Conservation (phyloP, 2,329 filamentous ascomycete species). For the Arthrobotrys musiformis region DNA sequence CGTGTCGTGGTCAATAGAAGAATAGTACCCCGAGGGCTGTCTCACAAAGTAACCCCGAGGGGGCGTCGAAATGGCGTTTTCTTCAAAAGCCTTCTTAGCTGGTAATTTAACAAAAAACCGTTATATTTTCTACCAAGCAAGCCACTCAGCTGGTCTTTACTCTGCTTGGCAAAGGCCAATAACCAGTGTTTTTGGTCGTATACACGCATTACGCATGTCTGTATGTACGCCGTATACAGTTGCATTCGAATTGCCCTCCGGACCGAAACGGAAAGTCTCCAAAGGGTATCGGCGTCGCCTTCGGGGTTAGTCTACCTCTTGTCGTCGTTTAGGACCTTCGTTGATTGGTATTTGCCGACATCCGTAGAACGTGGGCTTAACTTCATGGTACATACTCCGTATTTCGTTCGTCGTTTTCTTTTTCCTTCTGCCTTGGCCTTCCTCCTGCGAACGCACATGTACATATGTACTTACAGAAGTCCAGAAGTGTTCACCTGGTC, state of each 20-base stretch:
- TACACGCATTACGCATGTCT: not conserved
- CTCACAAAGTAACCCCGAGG: constrained; percentile 13
- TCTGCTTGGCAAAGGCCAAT: not conserved
- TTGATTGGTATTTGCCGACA: constrained; percentile 1
- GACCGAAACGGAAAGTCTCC: constrained; percentile 38
- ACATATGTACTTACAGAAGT: no score
- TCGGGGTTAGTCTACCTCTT: constrained; percentile 8
- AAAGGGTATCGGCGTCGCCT: constrained; percentile 29
- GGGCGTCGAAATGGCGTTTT: constrained; percentile 13
- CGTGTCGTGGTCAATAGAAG: not conserved
- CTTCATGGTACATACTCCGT: no score
- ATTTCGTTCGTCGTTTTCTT: not conserved
- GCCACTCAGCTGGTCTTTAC: not conserved
- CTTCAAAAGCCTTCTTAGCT: constrained; percentile 1
- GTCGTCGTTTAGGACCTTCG: not conserved
- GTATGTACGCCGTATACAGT: constrained; percentile 6
- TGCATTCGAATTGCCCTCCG: constrained; percentile 16
- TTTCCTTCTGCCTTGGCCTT: not conserved
- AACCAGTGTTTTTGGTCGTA: not conserved
- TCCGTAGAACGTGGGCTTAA: not conserved
- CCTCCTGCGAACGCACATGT: no score
- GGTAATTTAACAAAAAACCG: not conserved
- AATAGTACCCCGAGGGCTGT: constrained; percentile 1
- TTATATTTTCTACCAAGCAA: constrained; percentile 21
- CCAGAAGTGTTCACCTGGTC: not conserved